A percentile compares a stretch with the other conserved stretches of the same genome.
phyloP scores from a whole-genome alignment of 1,139 yeast species.

The Candida pseudocylindracea region DNA sequence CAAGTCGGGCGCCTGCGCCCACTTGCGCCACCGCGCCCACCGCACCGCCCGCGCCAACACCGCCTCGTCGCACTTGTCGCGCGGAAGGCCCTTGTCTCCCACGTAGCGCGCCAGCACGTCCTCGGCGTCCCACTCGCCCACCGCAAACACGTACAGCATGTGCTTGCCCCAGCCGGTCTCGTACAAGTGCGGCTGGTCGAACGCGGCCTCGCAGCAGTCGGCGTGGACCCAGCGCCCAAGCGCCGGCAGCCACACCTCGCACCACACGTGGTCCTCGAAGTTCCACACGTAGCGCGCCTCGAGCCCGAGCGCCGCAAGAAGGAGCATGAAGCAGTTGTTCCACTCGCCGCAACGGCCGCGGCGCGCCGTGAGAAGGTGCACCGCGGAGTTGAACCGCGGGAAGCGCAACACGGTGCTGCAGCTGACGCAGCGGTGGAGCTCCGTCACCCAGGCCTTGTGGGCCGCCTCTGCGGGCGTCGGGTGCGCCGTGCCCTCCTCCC shows the following conservation, averaged over 20 bases:
- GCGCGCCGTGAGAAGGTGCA: conserved; percentile 33
- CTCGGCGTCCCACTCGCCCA: conserved; percentile 31
- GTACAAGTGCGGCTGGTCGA: conserved; percentile 61
- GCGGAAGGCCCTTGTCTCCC: conserved; percentile 8
- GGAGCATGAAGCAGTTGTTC: conserved; percentile 65
- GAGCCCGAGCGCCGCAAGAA: conserved; percentile 30
- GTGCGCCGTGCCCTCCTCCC: conserved; percentile 7
- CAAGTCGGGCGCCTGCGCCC: no score
- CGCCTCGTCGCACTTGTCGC: conserved; percentile 8
- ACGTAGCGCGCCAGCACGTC: conserved; percentile 61
- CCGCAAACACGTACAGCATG: conserved; percentile 73
- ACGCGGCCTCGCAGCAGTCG: conserved; percentile 76
- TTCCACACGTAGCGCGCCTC: conserved; percentile 71
- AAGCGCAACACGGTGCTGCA: conserved; percentile 32
- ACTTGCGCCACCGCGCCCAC: not conserved
- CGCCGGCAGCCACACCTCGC: conserved; percentile 53
- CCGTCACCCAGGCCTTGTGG: conserved; percentile 18
- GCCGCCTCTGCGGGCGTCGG: conserved; percentile 6
- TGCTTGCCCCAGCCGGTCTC: conserved; percentile 79
- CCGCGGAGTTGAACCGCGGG: conserved; percentile 57
- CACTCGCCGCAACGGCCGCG: conserved; percentile 90
- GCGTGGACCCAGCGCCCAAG: conserved; percentile 65
- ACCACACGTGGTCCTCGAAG: conserved; percentile 90
- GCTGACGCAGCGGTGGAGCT: conserved; percentile 32
- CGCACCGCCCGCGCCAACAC: not conserved